A percentile compares a stretch with the other conserved stretches of the same genome.
phyloP scores from a whole-genome alignment of 495 filamentous ascomycete species.

The Hypoxylon crocopeplum region DNA sequence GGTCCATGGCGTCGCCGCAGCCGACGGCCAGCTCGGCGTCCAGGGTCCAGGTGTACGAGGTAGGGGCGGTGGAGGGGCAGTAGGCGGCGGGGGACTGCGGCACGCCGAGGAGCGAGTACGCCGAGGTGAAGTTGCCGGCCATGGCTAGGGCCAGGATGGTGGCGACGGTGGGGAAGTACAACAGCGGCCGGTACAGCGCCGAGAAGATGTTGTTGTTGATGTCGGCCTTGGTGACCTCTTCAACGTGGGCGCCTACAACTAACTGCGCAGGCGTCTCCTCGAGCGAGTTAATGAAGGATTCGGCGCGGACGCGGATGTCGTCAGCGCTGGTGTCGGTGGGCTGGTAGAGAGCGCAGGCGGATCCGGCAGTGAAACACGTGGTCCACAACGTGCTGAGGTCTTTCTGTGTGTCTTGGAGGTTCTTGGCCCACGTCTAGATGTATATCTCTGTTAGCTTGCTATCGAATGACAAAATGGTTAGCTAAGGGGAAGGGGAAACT shows the following conservation, averaged over 20 bases:
- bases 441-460: not conserved
- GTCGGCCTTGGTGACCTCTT: conserved; percentile 50
- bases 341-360: conserved; percentile 53
- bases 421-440: conserved; percentile 47
- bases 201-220: conserved; percentile 43
- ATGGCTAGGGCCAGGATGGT: conserved; percentile 47
- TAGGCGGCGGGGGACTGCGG: conserved; percentile 1
- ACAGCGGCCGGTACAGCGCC: conserved; percentile 25
- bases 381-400: conserved; percentile 55
- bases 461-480: not conserved
- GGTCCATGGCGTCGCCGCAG: conserved; percentile 62
- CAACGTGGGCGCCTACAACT: conserved; percentile 45
- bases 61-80: conserved; percentile 10
- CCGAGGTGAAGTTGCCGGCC: conserved; percentile 11
- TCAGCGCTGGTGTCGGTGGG: conserved; percentile 53
- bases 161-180: conserved; percentile 31
- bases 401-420: conserved; percentile 57
- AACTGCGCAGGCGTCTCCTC: conserved; percentile 29
- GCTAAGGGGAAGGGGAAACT: not conserved
- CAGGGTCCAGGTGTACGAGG: conserved; percentile 8
- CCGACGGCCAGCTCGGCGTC: conserved; percentile 53
- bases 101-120: not conserved
- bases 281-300: conserved; percentile 25
- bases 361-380: conserved; percentile 56
- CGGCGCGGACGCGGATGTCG: conserved; percentile 56